Percentiles rank a stretch among this genome's conserved stretches.
Conservation (phyloP, 1,284 basidiomycete species). For the Trichosporon asahii region DNA sequence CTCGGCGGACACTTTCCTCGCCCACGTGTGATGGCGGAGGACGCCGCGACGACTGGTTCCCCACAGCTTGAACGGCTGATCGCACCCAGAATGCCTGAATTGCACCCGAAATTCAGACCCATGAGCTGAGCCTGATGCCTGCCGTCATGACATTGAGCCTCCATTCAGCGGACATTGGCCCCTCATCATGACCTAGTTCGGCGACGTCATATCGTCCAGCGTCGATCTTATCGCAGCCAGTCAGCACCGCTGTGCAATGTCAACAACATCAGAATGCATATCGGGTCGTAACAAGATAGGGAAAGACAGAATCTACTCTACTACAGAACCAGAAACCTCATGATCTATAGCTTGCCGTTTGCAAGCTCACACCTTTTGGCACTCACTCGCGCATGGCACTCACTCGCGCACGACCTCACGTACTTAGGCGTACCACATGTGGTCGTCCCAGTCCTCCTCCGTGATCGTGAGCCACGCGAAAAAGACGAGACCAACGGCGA, state of each 20-base stretch:
- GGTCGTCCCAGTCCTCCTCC: conserved; percentile 8
- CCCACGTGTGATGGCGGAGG: background rate
- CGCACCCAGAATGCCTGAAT: too few relatives aligned
- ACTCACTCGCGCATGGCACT: too few relatives aligned
- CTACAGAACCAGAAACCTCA: background rate
- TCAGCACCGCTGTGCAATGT: background rate
- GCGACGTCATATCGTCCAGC: background rate
- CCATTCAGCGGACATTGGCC: background rate
- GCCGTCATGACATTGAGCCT: too few relatives aligned
- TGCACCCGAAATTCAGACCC: too few relatives aligned
- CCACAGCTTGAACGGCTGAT: background rate
- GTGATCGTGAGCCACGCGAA: conserved; percentile 2
- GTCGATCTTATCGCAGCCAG: background rate
- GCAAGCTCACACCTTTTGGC: background rate
- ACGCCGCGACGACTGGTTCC: too few relatives aligned
- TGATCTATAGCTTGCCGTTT: too few relatives aligned
- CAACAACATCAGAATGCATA: conserved; percentile 8
- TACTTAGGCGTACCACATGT: conserved; percentile 3
- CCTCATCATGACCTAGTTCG: too few relatives aligned
- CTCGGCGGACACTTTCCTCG: too few relatives aligned
- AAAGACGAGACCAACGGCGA: background rate
- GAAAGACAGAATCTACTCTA: background rate
- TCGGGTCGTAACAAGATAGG: background rate
- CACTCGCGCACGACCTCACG: too few relatives aligned
- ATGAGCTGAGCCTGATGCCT: too few relatives aligned